Evolutionary conservation across 2,329 filamentous ascomycete genomes (phyloP).

Genomic region (Botrytis sinoallii): DNA sequence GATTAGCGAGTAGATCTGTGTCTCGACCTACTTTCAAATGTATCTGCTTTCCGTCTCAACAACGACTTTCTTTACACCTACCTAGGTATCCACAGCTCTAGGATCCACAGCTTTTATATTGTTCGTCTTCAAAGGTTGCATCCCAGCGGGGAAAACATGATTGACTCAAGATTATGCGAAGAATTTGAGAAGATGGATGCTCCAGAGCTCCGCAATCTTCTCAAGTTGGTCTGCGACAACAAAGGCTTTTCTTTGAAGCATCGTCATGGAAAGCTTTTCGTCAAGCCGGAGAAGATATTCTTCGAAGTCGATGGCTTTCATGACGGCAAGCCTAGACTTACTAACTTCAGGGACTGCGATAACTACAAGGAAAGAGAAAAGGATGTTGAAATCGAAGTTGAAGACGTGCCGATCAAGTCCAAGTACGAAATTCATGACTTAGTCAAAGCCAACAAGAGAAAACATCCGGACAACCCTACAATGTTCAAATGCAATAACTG

Average conservation of each 20-base stretch:
- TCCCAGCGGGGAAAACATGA: background rate
- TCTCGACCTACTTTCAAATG: background rate
- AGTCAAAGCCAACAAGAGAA: background rate
- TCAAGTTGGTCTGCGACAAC: background rate
- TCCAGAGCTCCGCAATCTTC: background rate
- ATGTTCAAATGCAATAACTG: background rate
- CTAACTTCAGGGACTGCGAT: background rate
- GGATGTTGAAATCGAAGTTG: background rate
- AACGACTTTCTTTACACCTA: background rate
- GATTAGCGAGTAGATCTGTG: too few relatives aligned
- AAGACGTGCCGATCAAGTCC: background rate
- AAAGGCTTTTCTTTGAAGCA: background rate
- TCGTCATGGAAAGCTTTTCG: background rate
- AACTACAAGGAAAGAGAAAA: background rate
- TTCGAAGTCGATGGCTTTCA: background rate
- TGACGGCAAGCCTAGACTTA: background rate
- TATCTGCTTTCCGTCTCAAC: background rate
- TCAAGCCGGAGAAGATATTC: background rate
- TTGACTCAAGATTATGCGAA: background rate
- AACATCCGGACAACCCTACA: background rate
- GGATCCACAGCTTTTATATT: background rate
- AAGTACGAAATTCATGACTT: background rate
- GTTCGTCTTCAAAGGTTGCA: too few relatives aligned
- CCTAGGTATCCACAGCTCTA: background rate
- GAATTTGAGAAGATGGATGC: conserved; percentile 6